Evolutionary conservation across 2,329 filamentous ascomycete species (phyloP), one percentile per base, ranked within the genome.

Genomic region (Epichloe scottii): DNA sequence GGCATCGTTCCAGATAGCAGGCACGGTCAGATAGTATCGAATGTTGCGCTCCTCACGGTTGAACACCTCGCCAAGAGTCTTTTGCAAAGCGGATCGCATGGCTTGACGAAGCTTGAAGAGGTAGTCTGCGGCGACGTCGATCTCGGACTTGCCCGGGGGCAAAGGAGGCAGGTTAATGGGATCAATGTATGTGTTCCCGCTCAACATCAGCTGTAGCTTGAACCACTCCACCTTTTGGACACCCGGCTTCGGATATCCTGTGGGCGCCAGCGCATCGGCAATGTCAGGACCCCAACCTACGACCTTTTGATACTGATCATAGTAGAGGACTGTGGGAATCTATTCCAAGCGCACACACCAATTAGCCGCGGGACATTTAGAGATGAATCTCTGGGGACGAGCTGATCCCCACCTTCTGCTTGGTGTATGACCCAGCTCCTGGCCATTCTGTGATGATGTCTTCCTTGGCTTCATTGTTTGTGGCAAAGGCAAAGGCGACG

Each of bases 201-300:
- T 96, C 56, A 96, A 79, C 93, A 97, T 97, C 52, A 98, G 82
- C 73, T 98, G 93, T 59, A 98, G 79, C 76, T 97, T 97, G 79
- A 98, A 97, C 93, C 93, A 98, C 73, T 97, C 93, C 23, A 97
- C 91, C 74, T 97, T 97, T 70, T 97, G 93, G 59, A 98, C 91
- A 57, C 91, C 91, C 35, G 88, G 88, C 75, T 97, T 97, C 59
- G 93, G 93, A 68, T 97, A 97, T 56, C 93, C 93, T 40, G 93
- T 97, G 33, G 93, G 93, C 49, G 93, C 91, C 57, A 97, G 79
- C 57, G 93, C 93, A 71, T 97, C 91, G 54, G 93, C 89, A 62
- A 97, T 97, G 75, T 98, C 93, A 52, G 91, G 90, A 55, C 93
- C 93, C 93, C 93, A 98, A 61, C 93, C 93, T n/a, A 97, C 93